A percentile compares a stretch with the other conserved stretches of the same genome.
These are phyloP conservation scores for Sporothrix pseudoabietina DNA, from an alignment of 2,329 filamentous ascomycete species.

Conservation along the genomic window DNA sequence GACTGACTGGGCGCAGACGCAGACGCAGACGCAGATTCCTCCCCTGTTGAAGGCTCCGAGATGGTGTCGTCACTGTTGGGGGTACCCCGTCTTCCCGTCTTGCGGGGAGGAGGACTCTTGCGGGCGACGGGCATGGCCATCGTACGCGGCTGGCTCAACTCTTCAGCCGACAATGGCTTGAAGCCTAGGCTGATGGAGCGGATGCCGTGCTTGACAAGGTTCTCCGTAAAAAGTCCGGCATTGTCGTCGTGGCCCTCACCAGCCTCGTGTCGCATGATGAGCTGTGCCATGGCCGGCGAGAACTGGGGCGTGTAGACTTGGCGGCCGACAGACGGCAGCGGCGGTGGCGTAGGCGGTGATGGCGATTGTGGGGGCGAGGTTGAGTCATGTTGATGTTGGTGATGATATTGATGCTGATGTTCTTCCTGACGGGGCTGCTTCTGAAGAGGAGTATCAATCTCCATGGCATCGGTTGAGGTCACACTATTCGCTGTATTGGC, in stretches of 20 bases:
- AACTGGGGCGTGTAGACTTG: constrained; percentile 7
- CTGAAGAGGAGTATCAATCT: neutral
- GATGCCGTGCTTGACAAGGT: neutral
- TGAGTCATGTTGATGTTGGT: neutral
- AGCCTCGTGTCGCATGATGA: neutral
- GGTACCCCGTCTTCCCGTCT: neutral
- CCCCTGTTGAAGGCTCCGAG: neutral
- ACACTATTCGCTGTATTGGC: neutral
- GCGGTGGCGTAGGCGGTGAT: neutral
- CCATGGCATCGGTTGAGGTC: neutral
- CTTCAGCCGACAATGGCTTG: neutral
- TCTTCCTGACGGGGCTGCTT: neutral
- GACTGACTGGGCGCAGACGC: no score
- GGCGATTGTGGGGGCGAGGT: neutral
- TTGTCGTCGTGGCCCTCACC: neutral
- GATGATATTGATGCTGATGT: neutral
- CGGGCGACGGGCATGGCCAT: constrained; percentile 9
- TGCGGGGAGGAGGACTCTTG: neutral
- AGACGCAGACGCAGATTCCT: no score
- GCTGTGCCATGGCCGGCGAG: neutral
- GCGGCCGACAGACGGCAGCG: neutral
- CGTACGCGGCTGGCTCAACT: neutral
- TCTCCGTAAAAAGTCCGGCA: neutral
- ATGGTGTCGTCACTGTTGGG: neutral
- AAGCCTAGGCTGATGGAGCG: neutral